These are phyloP conservation scores for Echinochloa phyllopogon DNA, from an alignment of 176 grass and related monocot species.

Conservation along the genomic window DNA sequence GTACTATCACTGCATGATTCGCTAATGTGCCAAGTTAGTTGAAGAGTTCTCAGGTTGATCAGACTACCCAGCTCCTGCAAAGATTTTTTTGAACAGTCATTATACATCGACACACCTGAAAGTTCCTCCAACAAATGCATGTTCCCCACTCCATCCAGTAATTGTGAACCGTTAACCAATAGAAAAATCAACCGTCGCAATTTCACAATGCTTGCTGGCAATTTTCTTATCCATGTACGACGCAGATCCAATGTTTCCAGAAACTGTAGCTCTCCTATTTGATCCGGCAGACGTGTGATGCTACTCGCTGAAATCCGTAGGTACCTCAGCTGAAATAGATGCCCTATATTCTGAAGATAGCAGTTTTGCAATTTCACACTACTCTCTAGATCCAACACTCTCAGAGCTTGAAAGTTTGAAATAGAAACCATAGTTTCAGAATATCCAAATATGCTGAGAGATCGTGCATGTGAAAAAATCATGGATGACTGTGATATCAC, in stretches of 20 bases:
- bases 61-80: constrained; percentile 14
- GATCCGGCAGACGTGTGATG: constrained; percentile 23
- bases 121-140: constrained; percentile 14
- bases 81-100: neutral
- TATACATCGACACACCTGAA: neutral
- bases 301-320: constrained; percentile 8
- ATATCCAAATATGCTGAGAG: constrained; percentile 44
- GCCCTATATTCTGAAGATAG: neutral
- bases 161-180: neutral
- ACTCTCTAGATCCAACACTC: constrained; percentile 38
- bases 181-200: constrained; percentile 6
- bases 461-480: constrained; percentile 33
- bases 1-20: neutral
- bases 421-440: constrained; percentile 20
- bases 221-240: constrained; percentile 11
- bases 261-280: constrained; percentile 26
- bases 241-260: constrained; percentile 47
- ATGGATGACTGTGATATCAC: neutral
- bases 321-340: constrained; percentile 32
- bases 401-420: constrained; percentile 22
- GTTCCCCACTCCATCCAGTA: neutral
- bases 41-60: constrained; percentile 8
- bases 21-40: constrained; percentile 13
- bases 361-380: neutral
- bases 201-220: constrained; percentile 32